Conservation (phyloP, 1,284 basidiomycete genomes). For the Cutaneotrichosporon dermatis region DNA sequence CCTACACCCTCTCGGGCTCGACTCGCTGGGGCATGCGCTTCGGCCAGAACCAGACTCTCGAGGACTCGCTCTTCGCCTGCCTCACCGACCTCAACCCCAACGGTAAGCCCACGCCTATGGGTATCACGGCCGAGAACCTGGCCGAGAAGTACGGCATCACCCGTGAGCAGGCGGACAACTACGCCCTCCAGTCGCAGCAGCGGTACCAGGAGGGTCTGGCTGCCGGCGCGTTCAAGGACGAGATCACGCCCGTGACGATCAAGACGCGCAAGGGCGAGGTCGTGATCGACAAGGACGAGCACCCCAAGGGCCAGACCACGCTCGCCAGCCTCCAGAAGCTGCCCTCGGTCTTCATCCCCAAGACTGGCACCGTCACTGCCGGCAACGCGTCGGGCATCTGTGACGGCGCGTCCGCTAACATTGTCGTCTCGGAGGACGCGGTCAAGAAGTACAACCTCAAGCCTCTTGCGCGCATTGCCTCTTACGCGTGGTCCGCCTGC, state of each 20-base stretch:
- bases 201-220: conserved; percentile 55
- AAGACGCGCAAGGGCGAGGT: conserved; percentile 61
- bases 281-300: conserved; percentile 51
- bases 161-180: conserved; percentile 55
- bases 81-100: conserved; percentile 55
- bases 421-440: conserved; percentile 54
- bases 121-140: conserved; percentile 56
- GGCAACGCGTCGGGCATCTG: conserved; percentile 56
- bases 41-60: conserved; percentile 56
- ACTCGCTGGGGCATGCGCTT: conserved; percentile 42
- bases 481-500: conserved; percentile 55
- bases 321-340: conserved; percentile 51
- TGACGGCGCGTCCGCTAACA: conserved; percentile 56
- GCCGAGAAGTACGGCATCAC: conserved; percentile 55
- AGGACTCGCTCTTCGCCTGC: conserved; percentile 55
- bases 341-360: conserved; percentile 53
- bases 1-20: conserved; percentile 51
- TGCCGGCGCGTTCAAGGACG: conserved; percentile 54
- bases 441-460: conserved; percentile 51
- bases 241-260: conserved; percentile 88
- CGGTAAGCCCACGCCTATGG: conserved; percentile 51
- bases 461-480: conserved; percentile 53
- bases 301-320: conserved; percentile 53
- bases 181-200: conserved; percentile 55
- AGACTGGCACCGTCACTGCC: conserved; percentile 54